Conservation (phyloP, 768 basidiomycete species). For the Udeniomyces megalosporus region DNA sequence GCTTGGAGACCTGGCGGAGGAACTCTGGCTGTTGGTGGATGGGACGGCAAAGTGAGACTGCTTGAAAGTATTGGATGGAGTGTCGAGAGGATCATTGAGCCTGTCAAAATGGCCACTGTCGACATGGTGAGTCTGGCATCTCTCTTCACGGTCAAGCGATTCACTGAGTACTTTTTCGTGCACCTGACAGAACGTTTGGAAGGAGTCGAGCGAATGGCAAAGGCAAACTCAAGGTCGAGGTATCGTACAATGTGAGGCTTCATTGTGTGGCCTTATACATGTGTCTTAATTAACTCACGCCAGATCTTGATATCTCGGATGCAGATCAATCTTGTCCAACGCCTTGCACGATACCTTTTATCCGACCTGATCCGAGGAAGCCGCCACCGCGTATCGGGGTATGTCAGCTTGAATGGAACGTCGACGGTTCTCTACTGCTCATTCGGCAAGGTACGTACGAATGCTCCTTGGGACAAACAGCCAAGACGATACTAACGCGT, state of each 20-base stretch:
- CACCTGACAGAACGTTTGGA: conserved; percentile 54
- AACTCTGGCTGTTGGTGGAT: conserved; percentile 68
- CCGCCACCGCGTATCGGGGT: conserved; percentile 51
- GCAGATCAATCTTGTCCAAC: conserved; percentile 19
- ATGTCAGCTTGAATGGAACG: conserved; percentile 65
- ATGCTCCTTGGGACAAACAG: not conserved
- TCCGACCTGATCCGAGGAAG: conserved; percentile 41
- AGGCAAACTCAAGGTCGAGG: conserved; percentile 68
- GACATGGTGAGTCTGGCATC: conserved; percentile 38
- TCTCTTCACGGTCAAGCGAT: not conserved
- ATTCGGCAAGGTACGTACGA: conserved; percentile 48
- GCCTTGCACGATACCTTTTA: conserved; percentile 17
- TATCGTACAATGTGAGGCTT: conserved; percentile 70
- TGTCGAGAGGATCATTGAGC: conserved; percentile 45
- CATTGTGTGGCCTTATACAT: too few relatives aligned
- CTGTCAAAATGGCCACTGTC: conserved; percentile 36
- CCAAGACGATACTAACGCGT: not conserved
- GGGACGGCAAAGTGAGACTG: conserved; percentile 67
- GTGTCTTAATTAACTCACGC: not conserved
- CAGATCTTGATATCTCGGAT: conserved; percentile 42
- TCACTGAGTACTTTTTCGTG: not conserved
- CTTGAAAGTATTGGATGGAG: conserved; percentile 64
- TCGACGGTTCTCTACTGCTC: conserved; percentile 53
- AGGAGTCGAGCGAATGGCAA: conserved; percentile 71
- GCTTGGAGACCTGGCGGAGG: conserved; percentile 75